Base-by-base conservation (phyloP, 192 early-diverging fungal species). In the Backusella circina region DNA sequence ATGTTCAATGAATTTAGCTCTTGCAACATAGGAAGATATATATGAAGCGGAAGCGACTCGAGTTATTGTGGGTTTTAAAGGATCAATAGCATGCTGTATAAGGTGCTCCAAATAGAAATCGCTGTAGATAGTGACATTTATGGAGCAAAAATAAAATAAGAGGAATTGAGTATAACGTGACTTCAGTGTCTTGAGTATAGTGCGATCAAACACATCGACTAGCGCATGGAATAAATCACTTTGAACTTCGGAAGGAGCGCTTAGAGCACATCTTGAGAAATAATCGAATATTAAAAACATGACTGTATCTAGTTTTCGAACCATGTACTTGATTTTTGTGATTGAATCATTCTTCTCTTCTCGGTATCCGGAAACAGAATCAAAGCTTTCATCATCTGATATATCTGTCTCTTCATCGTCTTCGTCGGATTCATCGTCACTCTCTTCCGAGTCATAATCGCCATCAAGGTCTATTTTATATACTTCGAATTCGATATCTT, bases 101-200 rank as follows among this genome's bases (percentile, higher is more conserved):
- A 96, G 87, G 32, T 91, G 86, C n/a, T 92, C 92, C 68, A 95
- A 76, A 72, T 96, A 97, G 28, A 88, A 76, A 65, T 96, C 93
- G 0, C 91, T 88, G 69, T 91, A 97, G 67, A 82, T 64, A 70
- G 65, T 41, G n/a, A 86, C 32, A 68, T 90, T 88, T 33, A 90
- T 77, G 16, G 92, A 89, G 47, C 91, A 88, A 33, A 89, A 85
- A 82, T 95, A 95, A 75, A 98, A 99, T 30, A 95, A 79, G 28
- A 97, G 74, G 71, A 98, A 99, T 81, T 99, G 97, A 8, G 93
- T 93, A 82, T 95, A 95, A 36, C 95, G 90, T 50, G 94, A 93
- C 73, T 92, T 92, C 78, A 96, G 93, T 0, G 97, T 99, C 2
- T 93, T 90, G 23, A 98, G 78, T 28, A 97, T 86, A 1, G 88